Percentiles rank a stretch among this genome's conserved stretches.
Evolutionary conservation across 73 alveolate genomes (phyloP).

Genomic region (Urostyla sp.): DNA sequence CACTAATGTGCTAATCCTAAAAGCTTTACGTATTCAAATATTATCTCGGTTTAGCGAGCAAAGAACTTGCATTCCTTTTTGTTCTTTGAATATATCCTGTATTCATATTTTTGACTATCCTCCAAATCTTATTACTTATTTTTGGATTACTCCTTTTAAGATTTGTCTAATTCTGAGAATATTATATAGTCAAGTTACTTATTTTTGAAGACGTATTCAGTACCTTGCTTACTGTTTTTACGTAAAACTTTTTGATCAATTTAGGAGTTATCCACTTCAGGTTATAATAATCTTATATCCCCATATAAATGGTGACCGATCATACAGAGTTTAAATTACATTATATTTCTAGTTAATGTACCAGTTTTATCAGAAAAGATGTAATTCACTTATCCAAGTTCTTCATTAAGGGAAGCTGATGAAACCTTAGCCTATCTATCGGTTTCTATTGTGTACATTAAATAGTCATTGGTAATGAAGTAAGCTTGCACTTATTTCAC

Average conservation of each 20-base stretch:
- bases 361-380: conserved; percentile 90
- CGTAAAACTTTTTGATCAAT: neutral
- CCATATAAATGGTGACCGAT: conserved; percentile 65
- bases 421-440: conserved; percentile 70
- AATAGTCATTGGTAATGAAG: conserved; percentile 74
- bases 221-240: conserved; percentile 11
- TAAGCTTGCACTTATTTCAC: conserved; percentile 79
- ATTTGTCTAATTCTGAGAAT: neutral
- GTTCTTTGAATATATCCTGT: too few relatives aligned
- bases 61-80: neutral
- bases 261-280: neutral
- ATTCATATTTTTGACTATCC: too few relatives aligned
- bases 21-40: conserved; percentile 71
- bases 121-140: too few relatives aligned
- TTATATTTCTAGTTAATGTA: conserved; percentile 68
- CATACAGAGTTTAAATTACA: conserved; percentile 64
- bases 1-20: conserved; percentile 82
- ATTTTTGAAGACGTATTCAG: conserved; percentile 9
- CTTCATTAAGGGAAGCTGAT: conserved; percentile 61
- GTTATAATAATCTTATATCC: neutral
- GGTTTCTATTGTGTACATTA: conserved; percentile 59
- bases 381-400: conserved; percentile 76
- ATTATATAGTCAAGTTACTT: conserved; percentile 11
- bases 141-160: too few relatives aligned
- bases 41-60: conserved; percentile 13